Conservation (phyloP, 2,329 filamentous ascomycete genomes). For the Epicoccum sorghinum region DNA sequence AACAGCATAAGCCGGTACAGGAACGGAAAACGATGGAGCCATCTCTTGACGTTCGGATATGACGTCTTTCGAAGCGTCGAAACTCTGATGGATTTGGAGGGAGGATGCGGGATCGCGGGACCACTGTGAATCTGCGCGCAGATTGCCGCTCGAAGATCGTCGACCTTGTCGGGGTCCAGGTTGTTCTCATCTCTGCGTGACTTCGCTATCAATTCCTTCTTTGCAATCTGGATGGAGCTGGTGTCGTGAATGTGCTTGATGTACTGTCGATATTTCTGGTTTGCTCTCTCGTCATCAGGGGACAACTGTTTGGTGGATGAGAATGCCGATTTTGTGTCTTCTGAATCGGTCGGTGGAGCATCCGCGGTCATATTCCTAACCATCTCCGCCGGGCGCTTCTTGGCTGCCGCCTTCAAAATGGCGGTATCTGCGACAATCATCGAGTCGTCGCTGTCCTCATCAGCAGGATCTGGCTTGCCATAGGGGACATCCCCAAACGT, state of each 20-base stretch:
- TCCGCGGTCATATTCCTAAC: constrained; percentile 50
- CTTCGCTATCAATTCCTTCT: constrained; percentile 31
- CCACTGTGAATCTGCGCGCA: constrained; percentile 56
- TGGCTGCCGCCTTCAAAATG: constrained; percentile 52
- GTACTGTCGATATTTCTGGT: constrained; percentile 51
- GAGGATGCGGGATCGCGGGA: constrained; percentile 59
- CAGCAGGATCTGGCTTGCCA: constrained; percentile 34
- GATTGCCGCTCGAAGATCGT: constrained; percentile 56
- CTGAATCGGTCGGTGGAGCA: constrained; percentile 37
- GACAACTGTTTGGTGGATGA: constrained; percentile 52
- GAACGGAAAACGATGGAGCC: constrained; percentile 58
- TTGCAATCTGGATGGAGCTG: constrained; percentile 38
- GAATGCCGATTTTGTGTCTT: constrained; percentile 44
- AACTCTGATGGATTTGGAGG: constrained; percentile 55
- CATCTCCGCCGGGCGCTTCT: constrained; percentile 25
- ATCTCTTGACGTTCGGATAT: constrained; percentile 49
- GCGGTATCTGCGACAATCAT: constrained; percentile 54
- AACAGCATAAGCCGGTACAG: constrained; percentile 56
- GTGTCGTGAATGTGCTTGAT: constrained; percentile 44
- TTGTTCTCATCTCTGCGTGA: constrained; percentile 33
- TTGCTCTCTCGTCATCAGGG: constrained; percentile 53
- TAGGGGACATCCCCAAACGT: constrained; percentile 50
- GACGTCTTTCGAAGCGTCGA: constrained; percentile 55
- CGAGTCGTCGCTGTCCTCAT: constrained; percentile 47
- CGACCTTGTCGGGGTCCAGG: constrained; percentile 47